A percentile compares a stretch with the other conserved stretches of the same genome.
phyloP scores from a whole-genome alignment of 2,329 filamentous ascomycete species.

The Diaporthe aspalathi region DNA sequence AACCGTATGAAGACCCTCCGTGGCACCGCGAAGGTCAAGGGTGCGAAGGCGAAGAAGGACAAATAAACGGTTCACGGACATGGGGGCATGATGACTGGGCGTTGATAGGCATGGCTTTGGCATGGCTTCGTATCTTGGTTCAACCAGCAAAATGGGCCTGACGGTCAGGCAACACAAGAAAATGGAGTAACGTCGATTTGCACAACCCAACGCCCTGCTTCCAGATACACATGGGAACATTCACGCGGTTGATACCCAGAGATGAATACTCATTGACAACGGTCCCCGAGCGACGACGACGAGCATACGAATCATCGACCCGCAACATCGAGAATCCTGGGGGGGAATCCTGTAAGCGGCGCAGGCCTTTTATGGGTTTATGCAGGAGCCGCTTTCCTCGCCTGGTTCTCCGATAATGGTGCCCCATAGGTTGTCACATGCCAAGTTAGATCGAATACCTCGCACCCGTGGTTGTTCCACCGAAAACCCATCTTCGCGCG shows the following conservation, averaged over 20 bases:
- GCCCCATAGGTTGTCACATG: neutral
- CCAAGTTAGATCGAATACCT: neutral
- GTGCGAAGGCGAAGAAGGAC: slow-evolving; percentile 93
- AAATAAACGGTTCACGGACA: slow-evolving; percentile 70
- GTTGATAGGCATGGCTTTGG: slow-evolving; percentile 29
- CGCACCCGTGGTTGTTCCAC: neutral
- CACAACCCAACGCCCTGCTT: slow-evolving; percentile 11
- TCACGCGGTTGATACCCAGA: slow-evolving; percentile 18
- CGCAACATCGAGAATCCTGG: neutral
- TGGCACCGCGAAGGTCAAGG: slow-evolving; percentile 98
- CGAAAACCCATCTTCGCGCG: neutral
- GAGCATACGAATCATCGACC: neutral
- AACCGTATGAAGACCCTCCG: slow-evolving; percentile 99
- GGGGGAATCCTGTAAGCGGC: neutral
- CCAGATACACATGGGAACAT: neutral
- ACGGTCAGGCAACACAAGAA: slow-evolving; percentile 28
- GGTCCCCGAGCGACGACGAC: neutral
- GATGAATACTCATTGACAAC: slow-evolving; percentile 4
- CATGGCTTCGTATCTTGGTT: slow-evolving; percentile 32
- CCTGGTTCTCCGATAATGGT: neutral
- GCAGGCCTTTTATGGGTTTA: neutral
- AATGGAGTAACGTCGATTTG: slow-evolving; percentile 30
- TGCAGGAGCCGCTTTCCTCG: neutral
- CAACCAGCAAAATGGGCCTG: slow-evolving; percentile 26
- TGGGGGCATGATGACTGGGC: slow-evolving; percentile 28